Base-by-base conservation (phyloP, 352 stramenopile species). In the Aphanomyces cochlioides region DNA sequence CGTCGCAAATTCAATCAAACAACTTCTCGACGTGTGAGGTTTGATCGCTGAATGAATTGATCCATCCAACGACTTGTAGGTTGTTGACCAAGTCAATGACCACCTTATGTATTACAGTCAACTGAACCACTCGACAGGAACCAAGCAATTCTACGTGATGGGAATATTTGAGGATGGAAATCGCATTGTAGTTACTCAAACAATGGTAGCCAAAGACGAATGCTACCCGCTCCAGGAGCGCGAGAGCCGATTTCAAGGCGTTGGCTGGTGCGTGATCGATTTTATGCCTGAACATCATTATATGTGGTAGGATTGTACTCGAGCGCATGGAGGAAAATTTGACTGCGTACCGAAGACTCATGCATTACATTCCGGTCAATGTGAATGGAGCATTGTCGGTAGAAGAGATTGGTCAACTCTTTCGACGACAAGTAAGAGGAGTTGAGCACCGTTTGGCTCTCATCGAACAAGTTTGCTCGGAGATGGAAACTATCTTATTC, bases 131-230 rank as follows among this genome's bases (percentile, higher is more conserved):
- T n/a, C 10, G 10, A 50, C 43, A 12, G 43, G 43, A 12, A 12
- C 17, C 43, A n/a, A 50, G 17, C 17, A 12, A 12, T 50, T 12
- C 17, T n/a, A n/a, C 43, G 17, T 50, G 1, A 50, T 50, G 43
- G 43, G 10, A n/a, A 50, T n/a, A 50, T 50, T 50, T 50, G 43
- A 50, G 17, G 43, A 50, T n/a, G 43, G 17, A 50, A 50, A 50
- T 50, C 43, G 43, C 43, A 50, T 50, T 50, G 17, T n/a, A n/a
- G 17, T 50, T n/a, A 50, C 43, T n/a, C 17, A 50, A n/a, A n/a
- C 17, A 12, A 50, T 50, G 43, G 43, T 50, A 1, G 43, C 43
- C 43, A n/a, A 50, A 12, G 43, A 50, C 43, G 43, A 50, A n/a
- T n/a, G 43, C 10, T n/a, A n/a, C 10, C 43, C 43, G 43, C 10